Base-by-base conservation (phyloP, 805 yeast species). In the Candida pini region DNA sequence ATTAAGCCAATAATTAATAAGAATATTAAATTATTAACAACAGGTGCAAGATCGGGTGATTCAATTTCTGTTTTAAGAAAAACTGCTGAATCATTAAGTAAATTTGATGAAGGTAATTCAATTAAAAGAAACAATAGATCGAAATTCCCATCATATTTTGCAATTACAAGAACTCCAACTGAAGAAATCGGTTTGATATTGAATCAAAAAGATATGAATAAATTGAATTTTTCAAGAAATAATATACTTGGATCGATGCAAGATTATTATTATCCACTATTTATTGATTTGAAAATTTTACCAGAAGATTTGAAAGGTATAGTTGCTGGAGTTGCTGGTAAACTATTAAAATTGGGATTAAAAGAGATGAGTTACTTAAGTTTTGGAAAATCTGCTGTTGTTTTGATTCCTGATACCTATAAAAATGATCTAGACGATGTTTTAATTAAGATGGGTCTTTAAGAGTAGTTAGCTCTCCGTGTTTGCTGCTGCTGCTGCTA, bases 301-400 rank as follows among this genome's bases (percentile, higher is more conserved):
- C 84, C 84, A 0, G 54, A 73, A 13, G 78, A 78, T 51, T 62
- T 76, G 6, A 75, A 78, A 16, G 86, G 86, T 26, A 76, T 79
- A 31, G 83, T 78, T 2, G 77, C 83, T 1, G 81, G 82, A 1
- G 65, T 79, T 16, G 82, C 85, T 0, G 58, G 72, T 26, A 64
- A 61, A 35, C 53, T 78, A 17, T 47, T 70, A 15, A 45, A 39
- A 8, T 37, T 39, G 14, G 53, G 47, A 8, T 51, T 64, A 3
- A 63, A 63, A 31, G 78, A 70, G 43, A 73, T 73, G 75, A 69
- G 69, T 47, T 79, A 77, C 44, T 55, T 79, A 15, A 73, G 81
- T 16, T 72, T 80, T 60, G 83, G 80, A 7, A 56, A 66, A 35
- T 68, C 80, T 1, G 81, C 76, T 4, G 63, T 78, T 9, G 74